Conservation (phyloP, 257 asterid genomes). For the Gentiana macrophylla region DNA sequence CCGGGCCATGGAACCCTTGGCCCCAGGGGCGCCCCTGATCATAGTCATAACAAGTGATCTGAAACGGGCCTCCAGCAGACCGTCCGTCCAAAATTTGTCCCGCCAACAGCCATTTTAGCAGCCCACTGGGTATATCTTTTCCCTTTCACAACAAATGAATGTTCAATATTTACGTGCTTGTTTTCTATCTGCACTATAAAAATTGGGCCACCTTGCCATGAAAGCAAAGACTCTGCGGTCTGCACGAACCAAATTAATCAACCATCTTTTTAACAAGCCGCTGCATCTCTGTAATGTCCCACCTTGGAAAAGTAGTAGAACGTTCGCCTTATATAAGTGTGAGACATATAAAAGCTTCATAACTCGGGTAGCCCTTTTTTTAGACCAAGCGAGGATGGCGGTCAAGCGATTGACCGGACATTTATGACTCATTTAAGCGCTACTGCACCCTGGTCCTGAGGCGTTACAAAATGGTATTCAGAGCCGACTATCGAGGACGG, state of each 20-base stretch:
- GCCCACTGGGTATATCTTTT: conserved; percentile 81
- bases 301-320: too few relatives aligned
- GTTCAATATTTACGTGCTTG: conserved; percentile 84
- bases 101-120: conserved; percentile 91
- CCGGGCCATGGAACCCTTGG: too few relatives aligned
- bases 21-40: too few relatives aligned
- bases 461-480: conserved; percentile 79
- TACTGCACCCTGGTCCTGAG: too few relatives aligned
- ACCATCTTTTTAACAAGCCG: conserved; percentile 79
- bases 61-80: conserved; percentile 86
- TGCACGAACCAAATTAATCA: conserved; percentile 50
- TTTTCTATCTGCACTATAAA: conserved; percentile 88
- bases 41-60: conserved; percentile 79
- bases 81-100: conserved; percentile 78
- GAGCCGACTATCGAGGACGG: too few relatives aligned
- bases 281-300: conserved; percentile 47
- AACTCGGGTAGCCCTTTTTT: too few relatives aligned
- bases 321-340: conserved; percentile 41
- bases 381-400: too few relatives aligned
- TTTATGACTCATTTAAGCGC: too few relatives aligned
- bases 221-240: conserved; percentile 44
- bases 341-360: too few relatives aligned
- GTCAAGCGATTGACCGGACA: too few relatives aligned
- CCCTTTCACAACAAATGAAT: conserved; percentile 59
- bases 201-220: conserved; percentile 98